Percentiles rank a stretch among this genome's conserved stretches.
phyloP scores from a whole-genome alignment of 768 basidiomycete species.

The Lentinula sp. region DNA sequence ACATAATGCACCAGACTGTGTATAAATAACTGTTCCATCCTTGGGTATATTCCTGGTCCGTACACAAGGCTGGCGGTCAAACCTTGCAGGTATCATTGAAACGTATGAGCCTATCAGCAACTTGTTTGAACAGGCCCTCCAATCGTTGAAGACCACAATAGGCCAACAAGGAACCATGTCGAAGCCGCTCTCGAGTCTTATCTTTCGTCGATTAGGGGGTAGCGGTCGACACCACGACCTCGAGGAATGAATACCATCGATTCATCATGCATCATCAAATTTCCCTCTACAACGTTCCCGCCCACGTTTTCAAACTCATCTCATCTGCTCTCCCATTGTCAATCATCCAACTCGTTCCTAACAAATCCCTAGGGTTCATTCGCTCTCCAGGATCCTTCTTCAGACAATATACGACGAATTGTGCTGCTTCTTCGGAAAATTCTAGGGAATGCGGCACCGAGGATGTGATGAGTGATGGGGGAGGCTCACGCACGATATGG shows the following conservation, averaged over 20 bases:
- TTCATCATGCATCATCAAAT: background rate
- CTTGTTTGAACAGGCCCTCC: no score
- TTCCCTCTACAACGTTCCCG: background rate
- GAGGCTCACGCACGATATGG: constrained; percentile 98
- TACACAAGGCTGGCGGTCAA: no score
- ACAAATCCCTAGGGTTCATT: background rate
- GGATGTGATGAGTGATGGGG: constrained; percentile 65
- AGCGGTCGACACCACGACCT: no score
- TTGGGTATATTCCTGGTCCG: no score
- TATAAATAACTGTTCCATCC: no score
- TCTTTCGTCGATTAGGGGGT: no score
- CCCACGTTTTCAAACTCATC: background rate
- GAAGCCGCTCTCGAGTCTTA: no score
- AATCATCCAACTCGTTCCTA: background rate
- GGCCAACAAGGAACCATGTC: no score
- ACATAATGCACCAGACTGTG: no score
- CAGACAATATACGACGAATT: background rate
- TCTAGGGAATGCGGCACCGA: background rate
- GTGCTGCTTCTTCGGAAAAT: background rate
- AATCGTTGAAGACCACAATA: no score
- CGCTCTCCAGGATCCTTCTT: background rate
- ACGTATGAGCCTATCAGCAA: no score
- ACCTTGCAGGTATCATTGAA: no score
- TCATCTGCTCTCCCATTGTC: background rate
- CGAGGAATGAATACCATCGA: background rate